These are phyloP conservation scores for Porpolomopsis calyptriformis DNA, from an alignment of 768 basidiomycete species.

Conservation along the genomic window DNA sequence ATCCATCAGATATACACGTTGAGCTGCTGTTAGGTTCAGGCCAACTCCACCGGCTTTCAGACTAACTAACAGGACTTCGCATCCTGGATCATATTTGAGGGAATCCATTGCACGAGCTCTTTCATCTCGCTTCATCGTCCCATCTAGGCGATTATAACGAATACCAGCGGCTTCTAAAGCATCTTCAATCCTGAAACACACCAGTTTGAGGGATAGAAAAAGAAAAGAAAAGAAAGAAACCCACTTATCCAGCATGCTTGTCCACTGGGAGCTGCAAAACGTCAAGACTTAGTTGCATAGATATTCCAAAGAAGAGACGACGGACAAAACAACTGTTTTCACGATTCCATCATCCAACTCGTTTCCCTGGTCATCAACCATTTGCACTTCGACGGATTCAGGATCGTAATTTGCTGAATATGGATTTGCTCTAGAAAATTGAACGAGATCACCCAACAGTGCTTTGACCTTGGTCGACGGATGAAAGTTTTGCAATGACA, in stretches of 20 bases:
- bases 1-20: constrained; percentile 91
- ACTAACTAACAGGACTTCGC: constrained; percentile 92
- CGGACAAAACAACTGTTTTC: constrained; percentile 96
- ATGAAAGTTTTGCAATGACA: constrained; percentile 43
- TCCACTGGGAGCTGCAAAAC: constrained; percentile 77
- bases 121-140: constrained; percentile 96
- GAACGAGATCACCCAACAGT: constrained; percentile 67
- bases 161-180: constrained; percentile 77
- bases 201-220: constrained; percentile 8
- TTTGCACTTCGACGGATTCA: constrained; percentile 56
- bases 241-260: constrained; percentile 84
- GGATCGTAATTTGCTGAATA: constrained; percentile 83
- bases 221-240: constrained; percentile 14
- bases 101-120: constrained; percentile 87
- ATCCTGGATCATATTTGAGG: constrained; percentile 77
- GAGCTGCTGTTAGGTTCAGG: constrained; percentile 89
- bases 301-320: constrained; percentile 15
- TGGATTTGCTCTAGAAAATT: constrained; percentile 77
- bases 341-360: constrained; percentile 56
- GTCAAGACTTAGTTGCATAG: constrained; percentile 10
- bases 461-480: constrained; percentile 86
- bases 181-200: constrained; percentile 62
- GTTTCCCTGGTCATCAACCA: constrained; percentile 66
- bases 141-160: constrained; percentile 85
- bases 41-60: constrained; percentile 96